phyloP scores from a whole-genome alignment of 306 rosid genomes.

The Potentilla sterilis region DNA sequence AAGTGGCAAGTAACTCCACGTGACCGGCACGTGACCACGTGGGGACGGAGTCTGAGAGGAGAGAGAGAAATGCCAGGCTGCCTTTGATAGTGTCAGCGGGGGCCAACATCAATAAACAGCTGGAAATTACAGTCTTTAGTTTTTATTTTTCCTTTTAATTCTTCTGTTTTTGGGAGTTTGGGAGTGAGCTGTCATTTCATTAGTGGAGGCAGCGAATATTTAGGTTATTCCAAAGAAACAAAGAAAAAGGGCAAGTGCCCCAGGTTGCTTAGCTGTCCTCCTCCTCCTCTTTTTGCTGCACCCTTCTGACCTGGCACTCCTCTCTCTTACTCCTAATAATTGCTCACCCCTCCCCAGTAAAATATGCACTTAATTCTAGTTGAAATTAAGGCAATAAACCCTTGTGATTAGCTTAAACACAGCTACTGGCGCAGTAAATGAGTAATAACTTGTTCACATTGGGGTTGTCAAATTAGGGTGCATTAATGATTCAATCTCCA shows the following conservation, averaged over 20 bases:
- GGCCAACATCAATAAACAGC: conserved; percentile 36
- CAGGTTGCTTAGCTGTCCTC: conserved; percentile 26
- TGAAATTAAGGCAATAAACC: neutral
- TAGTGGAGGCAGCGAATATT: conserved; percentile 34
- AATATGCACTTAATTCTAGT: neutral
- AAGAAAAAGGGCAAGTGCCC: neutral
- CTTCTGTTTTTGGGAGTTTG: neutral
- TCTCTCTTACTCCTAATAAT: neutral
- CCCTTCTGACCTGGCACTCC: conserved; percentile 17
- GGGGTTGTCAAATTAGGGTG: neutral
- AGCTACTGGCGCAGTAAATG: neutral
- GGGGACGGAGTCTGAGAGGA: conserved; percentile 2
- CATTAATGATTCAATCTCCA: neutral
- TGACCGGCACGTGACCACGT: conserved; percentile 46
- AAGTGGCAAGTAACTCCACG: neutral
- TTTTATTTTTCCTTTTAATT: no score
- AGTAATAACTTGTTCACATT: neutral
- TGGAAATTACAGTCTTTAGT: conserved; percentile 1
- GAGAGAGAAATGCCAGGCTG: conserved; percentile 16
- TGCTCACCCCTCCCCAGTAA: neutral
- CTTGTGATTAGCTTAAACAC: no score
- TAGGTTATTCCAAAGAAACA: neutral
- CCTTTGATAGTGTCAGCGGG: conserved; percentile 13
- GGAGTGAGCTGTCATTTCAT: conserved; percentile 37
- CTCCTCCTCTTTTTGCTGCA: neutral